phyloP scores from a whole-genome alignment of 257 asterid species.

The Osmanthus fragrans region DNA sequence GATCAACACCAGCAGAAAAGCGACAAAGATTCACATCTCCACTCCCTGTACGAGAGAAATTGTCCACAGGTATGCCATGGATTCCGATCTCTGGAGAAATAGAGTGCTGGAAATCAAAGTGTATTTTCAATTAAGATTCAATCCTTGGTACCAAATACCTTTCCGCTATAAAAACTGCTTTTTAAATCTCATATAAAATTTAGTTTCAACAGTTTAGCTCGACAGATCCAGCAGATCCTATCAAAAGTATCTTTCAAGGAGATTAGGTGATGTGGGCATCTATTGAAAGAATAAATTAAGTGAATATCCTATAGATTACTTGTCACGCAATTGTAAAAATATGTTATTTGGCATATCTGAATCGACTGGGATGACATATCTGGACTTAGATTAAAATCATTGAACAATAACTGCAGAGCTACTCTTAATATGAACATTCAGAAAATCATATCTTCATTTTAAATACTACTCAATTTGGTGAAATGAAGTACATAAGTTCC shows the following conservation, averaged over 20 bases:
- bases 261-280: slow-evolving; percentile 1
- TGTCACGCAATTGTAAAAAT: not conserved
- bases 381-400: not conserved
- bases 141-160: slow-evolving; percentile 1
- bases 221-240: not conserved
- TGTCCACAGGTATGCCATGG: slow-evolving; percentile 84
- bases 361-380: not conserved
- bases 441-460: not conserved
- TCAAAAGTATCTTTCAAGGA: slow-evolving; percentile 3
- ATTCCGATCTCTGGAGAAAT: slow-evolving; percentile 84
- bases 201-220: slow-evolving; percentile 1
- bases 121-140: slow-evolving; percentile 27
- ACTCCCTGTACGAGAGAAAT: slow-evolving; percentile 82
- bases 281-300: slow-evolving; percentile 12
- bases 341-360: not conserved
- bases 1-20: slow-evolving; percentile 82
- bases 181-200: not conserved
- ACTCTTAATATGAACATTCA: not conserved
- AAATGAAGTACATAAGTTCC: not conserved
- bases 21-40: slow-evolving; percentile 91
- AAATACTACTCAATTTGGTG: not conserved
- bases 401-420: not conserved
- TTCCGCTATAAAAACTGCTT: not conserved
- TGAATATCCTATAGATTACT: not conserved
- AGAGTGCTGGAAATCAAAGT: slow-evolving; percentile 72